These are phyloP conservation scores for Cystobasidium ongulense DNA, from an alignment of 768 basidiomycete species.

Conservation along the genomic window DNA sequence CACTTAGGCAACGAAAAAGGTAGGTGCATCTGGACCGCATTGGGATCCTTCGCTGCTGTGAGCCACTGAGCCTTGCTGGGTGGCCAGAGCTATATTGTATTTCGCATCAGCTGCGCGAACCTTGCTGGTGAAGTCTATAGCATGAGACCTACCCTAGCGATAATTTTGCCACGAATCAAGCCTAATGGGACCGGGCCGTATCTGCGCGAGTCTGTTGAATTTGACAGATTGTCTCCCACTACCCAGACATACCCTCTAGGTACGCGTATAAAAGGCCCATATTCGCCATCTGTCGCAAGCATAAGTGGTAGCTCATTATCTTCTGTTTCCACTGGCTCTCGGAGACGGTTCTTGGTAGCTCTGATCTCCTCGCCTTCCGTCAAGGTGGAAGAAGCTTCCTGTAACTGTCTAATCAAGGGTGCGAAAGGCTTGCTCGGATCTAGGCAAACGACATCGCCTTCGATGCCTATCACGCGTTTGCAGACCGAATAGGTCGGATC, in stretches of 20 bases:
- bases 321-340: not conserved
- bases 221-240: conserved; percentile 73
- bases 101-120: not conserved
- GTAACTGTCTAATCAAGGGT: not conserved
- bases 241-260: conserved; percentile 87
- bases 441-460: conserved; percentile 79
- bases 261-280: conserved; percentile 58
- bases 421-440: conserved; percentile 53
- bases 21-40: not conserved
- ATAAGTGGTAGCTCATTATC: not conserved
- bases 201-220: conserved; percentile 76
- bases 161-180: conserved; percentile 61
- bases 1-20: not conserved
- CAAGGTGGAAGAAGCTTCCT: not conserved
- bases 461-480: conserved; percentile 81
- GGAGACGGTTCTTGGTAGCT: conserved; percentile 13
- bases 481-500: conserved; percentile 47
- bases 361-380: not conserved
- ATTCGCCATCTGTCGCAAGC: conserved; percentile 49
- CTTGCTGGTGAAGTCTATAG: not conserved
- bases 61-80: not conserved
- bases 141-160: conserved; percentile 38
- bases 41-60: not conserved
- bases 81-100: not conserved
- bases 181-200: conserved; percentile 86